phyloP scores from a whole-genome alignment of 345 rosid genomes.

The Brassica rapa region DNA sequence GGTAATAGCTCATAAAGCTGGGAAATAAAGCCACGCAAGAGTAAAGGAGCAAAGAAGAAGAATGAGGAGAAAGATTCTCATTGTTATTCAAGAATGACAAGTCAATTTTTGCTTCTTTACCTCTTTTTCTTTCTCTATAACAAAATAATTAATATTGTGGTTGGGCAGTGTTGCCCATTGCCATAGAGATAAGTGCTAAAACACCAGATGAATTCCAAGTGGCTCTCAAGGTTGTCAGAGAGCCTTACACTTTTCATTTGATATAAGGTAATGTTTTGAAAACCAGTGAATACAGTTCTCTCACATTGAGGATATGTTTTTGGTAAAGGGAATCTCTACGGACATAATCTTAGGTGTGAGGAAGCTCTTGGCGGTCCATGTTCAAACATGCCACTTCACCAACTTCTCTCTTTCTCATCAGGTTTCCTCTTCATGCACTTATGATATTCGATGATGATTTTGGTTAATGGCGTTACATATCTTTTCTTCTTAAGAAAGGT shows the following conservation, averaged over 20 bases:
- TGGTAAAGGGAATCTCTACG: slow-evolving; percentile 84
- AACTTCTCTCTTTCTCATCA: slow-evolving; percentile 79
- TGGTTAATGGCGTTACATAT: slow-evolving; percentile 14
- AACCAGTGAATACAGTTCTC: slow-evolving; percentile 23
- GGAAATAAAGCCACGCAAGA: slow-evolving; percentile 73
- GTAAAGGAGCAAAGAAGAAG: slow-evolving; percentile 82
- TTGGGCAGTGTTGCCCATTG: slow-evolving; percentile 71
- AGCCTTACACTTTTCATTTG: slow-evolving; percentile 12
- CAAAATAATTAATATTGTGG: slow-evolving; percentile 10
- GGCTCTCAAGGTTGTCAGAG: slow-evolving; percentile 65
- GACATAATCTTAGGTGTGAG: slow-evolving; percentile 90
- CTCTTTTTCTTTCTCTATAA: not conserved
- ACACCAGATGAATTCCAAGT: slow-evolving; percentile 82
- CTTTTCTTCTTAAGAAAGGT: not conserved
- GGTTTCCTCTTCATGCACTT: slow-evolving; percentile 47
- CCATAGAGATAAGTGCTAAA: slow-evolving; percentile 66
- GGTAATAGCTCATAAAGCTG: slow-evolving; percentile 84
- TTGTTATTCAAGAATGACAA: not conserved
- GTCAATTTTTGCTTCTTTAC: slow-evolving; percentile 13
- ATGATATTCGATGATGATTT: slow-evolving; percentile 7
- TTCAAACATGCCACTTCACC: slow-evolving; percentile 88
- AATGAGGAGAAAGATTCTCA: slow-evolving; percentile 75
- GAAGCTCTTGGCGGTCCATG: slow-evolving; percentile 74
- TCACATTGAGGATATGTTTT: slow-evolving; percentile 7
- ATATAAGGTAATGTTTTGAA: not conserved